Conservation (phyloP, 148 eudicot species). For the Rhododendron ferrugineum region DNA sequence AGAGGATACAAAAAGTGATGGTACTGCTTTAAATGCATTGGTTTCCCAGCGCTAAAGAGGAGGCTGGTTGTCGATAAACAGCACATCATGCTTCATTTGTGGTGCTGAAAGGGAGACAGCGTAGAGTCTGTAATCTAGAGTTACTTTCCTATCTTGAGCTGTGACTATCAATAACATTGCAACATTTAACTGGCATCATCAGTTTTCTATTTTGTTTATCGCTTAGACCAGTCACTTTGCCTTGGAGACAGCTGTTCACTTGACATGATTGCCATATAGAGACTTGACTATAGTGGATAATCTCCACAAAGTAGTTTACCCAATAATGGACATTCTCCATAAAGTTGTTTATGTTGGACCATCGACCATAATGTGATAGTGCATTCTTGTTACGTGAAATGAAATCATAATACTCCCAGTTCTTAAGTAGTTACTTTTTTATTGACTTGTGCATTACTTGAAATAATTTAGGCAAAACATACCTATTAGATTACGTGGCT, state of each 20-base stretch:
- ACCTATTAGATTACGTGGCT: neutral
- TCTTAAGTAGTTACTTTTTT: neutral
- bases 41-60: neutral
- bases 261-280: neutral
- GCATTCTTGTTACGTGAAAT: neutral
- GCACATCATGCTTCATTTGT: neutral
- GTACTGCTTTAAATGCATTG: neutral
- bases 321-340: neutral
- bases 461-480: neutral
- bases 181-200: neutral
- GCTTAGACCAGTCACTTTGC: neutral
- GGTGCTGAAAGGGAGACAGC: neutral
- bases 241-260: neutral
- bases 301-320: neutral
- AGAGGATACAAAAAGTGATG: neutral
- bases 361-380: neutral
- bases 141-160: neutral
- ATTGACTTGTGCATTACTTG: neutral
- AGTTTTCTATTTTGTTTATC: neutral
- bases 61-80: neutral
- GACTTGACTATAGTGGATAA: neutral
- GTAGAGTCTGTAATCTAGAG: neutral
- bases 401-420: neutral
- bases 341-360: neutral
- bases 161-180: neutral